A percentile compares a stretch with the other conserved stretches of the same genome.
Evolutionary conservation across 345 rosid genomes (phyloP).

Genomic region (Boechera stricta): DNA sequence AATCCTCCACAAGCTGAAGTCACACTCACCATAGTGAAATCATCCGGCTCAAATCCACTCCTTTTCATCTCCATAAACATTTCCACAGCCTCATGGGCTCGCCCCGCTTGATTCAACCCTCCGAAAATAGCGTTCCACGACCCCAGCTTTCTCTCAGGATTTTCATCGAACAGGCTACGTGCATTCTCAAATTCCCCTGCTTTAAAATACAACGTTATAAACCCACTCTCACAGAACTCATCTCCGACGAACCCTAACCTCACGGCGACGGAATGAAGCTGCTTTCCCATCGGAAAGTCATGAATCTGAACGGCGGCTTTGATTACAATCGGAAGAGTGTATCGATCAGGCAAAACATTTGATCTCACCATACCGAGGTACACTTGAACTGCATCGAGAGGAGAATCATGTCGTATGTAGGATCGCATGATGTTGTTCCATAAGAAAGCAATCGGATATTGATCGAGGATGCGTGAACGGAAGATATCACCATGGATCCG

Average conservation of each 20-base stretch:
- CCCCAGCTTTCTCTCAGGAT: conserved; percentile 69
- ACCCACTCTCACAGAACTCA: conserved; percentile 84
- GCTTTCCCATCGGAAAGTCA: conserved; percentile 53
- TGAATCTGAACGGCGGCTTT: conserved; percentile 62
- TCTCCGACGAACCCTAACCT: conserved; percentile 59
- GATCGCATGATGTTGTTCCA: conserved; percentile 81
- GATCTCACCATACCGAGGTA: conserved; percentile 64
- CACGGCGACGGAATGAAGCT: conserved; percentile 65
- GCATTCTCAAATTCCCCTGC: conserved; percentile 59
- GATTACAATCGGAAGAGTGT: conserved; percentile 67
- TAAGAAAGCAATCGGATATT: conserved; percentile 52
- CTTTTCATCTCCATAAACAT: conserved; percentile 65
- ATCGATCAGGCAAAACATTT: conserved; percentile 65
- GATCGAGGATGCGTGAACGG: conserved; percentile 54
- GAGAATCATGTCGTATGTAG: conserved; percentile 62
- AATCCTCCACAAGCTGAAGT: conserved; percentile 78
- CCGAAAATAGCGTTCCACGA: conserved; percentile 86
- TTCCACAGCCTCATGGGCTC: conserved; percentile 57
- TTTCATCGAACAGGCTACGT: conserved; percentile 71
- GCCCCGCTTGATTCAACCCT: conserved; percentile 68
- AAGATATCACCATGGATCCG: conserved; percentile 60
- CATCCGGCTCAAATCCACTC: conserved; percentile 73
- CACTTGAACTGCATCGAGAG: conserved; percentile 53
- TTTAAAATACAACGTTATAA: conserved; percentile 59
- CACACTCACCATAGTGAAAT: conserved; percentile 77